Base-by-base conservation (phyloP, 2,329 filamentous ascomycete species). In the Whalleya microplaca region DNA sequence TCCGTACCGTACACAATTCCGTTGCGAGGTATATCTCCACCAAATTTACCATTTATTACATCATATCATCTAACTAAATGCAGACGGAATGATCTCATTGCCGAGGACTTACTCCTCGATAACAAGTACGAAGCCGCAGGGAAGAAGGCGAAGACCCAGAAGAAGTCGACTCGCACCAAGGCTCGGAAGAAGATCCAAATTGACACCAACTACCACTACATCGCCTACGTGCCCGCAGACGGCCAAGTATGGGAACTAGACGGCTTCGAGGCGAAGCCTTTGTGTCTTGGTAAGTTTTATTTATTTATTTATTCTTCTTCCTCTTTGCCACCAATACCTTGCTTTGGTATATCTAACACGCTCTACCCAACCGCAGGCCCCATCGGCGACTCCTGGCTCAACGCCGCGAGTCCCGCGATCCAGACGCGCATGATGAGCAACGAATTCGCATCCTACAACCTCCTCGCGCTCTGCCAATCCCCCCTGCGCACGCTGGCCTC, bases 171-270 rank as follows among this genome's bases (percentile, higher is more conserved):
- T 8, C 58, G 53, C 19, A 2, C 49, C 14, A 62, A 70, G 2
- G 7, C 60, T 4, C 56, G 48, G 7, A 76, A 72, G 40, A 79
- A 73, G n/a, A 71, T 74, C 3, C 76, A 82, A 6, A 75, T 80
- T 0, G 84, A 90, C n/a, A 81, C 83, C 12, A 87, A 84, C 0
- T 95, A 89, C 69, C 94, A 98, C 70, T 98, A 95, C 72, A 89
- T 96, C 61, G 93, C 92, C 6, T 96, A 94, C 69, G 86, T 97
- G 27, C 91, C 91, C 2, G 83, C 86, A 14, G 80, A 83, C n/a
- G 87, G 84, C 2, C 78, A 84, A 53, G 83, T 96, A 14, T 97
- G 92, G 92, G 91, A 93, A 71, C 84, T 98, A 4, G 94, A 98
- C 72, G 94, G 94, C 3, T 78, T 97, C 20, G 86, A 93, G 70